These are phyloP conservation scores for Hydrangea macrophylla DNA, from an alignment of 148 eudicot species.

Conservation along the genomic window DNA sequence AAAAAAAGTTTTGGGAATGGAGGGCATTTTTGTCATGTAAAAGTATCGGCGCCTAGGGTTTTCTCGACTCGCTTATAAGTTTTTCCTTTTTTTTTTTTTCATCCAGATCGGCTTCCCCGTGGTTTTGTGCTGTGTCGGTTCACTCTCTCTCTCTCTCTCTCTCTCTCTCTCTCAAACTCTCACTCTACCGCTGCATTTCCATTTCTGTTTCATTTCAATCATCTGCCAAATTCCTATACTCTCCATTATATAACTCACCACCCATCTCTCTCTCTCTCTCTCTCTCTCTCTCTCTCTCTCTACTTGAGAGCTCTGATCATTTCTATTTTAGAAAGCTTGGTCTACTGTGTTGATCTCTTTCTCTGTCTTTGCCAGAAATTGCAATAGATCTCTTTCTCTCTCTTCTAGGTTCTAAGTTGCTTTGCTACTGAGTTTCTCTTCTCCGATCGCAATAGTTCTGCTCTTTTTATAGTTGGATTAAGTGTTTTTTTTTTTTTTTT, in stretches of 20 bases:
- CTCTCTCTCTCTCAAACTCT: background rate
- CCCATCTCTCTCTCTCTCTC: no score
- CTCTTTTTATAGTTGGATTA: background rate
- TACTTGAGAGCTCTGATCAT: background rate
- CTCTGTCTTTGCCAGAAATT: background rate
- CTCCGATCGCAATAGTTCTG: background rate
- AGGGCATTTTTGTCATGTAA: slow-evolving; percentile 21
- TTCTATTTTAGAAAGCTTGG: background rate
- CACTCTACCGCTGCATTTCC: background rate
- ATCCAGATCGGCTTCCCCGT: background rate
- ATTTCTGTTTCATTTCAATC: no score
- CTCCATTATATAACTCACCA: no score
- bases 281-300: background rate
- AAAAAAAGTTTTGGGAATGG: background rate
- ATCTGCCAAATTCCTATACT: no score
- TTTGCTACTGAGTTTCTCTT: background rate
- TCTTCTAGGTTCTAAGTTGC: background rate
- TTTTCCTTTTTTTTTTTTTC: slow-evolving; percentile 6
- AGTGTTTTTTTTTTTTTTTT: background rate
- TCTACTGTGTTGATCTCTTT: background rate
- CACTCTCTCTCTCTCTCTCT: slow-evolving; percentile 12
- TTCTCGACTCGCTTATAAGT: slow-evolving; percentile 10
- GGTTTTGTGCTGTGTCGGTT: slow-evolving; percentile 20
- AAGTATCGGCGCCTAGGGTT: slow-evolving; percentile 20
- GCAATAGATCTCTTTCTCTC: background rate